Evolutionary conservation across 1,284 basidiomycete species (phyloP).

Genomic region (Trichosporon coremiiforme): DNA sequence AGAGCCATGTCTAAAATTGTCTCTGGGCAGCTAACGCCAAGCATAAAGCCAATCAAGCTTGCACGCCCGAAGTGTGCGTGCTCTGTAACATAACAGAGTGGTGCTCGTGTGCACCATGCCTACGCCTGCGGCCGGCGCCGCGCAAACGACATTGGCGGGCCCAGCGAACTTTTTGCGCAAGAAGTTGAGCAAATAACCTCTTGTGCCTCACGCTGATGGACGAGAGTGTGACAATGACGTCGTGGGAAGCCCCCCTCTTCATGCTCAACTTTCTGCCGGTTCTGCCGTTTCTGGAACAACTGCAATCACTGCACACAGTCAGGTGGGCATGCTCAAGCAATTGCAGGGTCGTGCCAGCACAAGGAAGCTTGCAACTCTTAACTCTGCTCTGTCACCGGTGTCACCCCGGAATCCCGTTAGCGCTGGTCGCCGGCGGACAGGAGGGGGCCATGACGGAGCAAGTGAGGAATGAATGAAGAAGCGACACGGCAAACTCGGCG

Average conservation of each 20-base stretch:
- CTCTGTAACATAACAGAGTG: neutral
- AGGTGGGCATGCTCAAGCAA: constrained; percentile 4
- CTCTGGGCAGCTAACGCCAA: constrained; percentile 7
- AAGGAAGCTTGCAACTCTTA: neutral
- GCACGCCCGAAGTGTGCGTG: neutral
- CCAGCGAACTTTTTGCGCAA: neutral
- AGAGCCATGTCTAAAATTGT: constrained; percentile 5
- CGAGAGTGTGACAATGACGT: constrained; percentile 6
- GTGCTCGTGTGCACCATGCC: neutral
- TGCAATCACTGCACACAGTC: neutral
- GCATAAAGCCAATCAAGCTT: neutral
- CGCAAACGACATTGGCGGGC: neutral
- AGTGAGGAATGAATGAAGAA: neutral
- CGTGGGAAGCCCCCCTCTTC: neutral
- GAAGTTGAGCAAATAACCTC: neutral
- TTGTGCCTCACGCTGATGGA: neutral
- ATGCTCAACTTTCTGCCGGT: neutral
- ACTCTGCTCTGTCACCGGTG: neutral
- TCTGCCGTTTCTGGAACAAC: constrained; percentile 7
- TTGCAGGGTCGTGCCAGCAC: constrained; percentile 10
- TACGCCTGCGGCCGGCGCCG: neutral
- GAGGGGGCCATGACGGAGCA: neutral
- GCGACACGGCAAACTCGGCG: neutral
- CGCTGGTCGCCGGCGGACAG: neutral
- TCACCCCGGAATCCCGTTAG: neutral